Percentiles rank a stretch among this genome's conserved stretches.
Evolutionary conservation across 305 asterid species (phyloP).

Genomic region (Nicotiana rustica): DNA sequence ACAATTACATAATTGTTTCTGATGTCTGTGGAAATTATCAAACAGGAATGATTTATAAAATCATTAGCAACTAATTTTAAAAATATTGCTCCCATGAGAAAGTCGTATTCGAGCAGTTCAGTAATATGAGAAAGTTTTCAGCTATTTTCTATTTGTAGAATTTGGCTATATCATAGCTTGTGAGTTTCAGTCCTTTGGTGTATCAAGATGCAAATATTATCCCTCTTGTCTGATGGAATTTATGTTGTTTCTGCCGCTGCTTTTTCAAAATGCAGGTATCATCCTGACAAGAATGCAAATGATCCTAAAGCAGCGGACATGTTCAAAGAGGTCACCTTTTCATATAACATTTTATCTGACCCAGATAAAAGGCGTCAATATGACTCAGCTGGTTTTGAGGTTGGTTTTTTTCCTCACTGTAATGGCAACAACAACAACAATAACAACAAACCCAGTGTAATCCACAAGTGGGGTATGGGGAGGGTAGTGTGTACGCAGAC

Average conservation of each 20-base stretch:
- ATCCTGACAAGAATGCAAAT: conserved; percentile 98
- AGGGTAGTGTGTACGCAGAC: too few relatives aligned
- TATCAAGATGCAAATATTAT: not conserved
- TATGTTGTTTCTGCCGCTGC: not conserved
- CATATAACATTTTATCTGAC: conserved; percentile 91
- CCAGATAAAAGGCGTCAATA: conserved; percentile 90
- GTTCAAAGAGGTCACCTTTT: conserved; percentile 95
- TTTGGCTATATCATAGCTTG: not conserved
- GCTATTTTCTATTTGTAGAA: too few relatives aligned
- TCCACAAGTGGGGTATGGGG: too few relatives aligned
- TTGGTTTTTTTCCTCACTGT: conserved; percentile 31
- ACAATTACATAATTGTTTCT: not conserved
- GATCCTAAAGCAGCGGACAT: conserved; percentile 83
- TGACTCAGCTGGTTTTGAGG: conserved; percentile 94
- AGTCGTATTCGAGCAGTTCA: too few relatives aligned
- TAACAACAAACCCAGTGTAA: too few relatives aligned
- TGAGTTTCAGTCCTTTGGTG: not conserved
- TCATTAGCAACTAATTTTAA: not conserved
- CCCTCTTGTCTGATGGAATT: not conserved
- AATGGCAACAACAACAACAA: not conserved
- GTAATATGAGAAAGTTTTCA: too few relatives aligned
- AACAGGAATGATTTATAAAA: not conserved
- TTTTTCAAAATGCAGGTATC: conserved; percentile 63
- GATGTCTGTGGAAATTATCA: not conserved
- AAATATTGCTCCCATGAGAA: not conserved